Conservation (phyloP, 2,329 filamentous ascomycete species). For the Pezicula radicicola region DNA sequence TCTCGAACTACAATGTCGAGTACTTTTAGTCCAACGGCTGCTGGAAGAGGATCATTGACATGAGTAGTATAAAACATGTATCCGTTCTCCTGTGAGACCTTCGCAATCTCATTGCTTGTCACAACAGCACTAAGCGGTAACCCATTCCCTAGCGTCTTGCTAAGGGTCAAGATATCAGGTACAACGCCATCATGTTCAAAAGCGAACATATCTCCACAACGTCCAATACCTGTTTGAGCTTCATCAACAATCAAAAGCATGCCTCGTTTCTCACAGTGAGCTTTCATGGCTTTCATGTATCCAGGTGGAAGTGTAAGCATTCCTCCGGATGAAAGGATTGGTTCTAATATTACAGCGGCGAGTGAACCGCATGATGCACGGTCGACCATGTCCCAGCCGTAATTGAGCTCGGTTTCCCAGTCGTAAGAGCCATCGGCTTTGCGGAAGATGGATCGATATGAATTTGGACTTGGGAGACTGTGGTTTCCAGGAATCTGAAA, state of each 20-base stretch:
- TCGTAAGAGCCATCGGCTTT: conserved; percentile 58
- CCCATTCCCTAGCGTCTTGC: conserved; percentile 60
- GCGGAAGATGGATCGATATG: conserved; percentile 60
- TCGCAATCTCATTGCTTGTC: conserved; percentile 51
- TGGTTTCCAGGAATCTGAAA: conserved; percentile 51
- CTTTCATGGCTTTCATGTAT: conserved; percentile 54
- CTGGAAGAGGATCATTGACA: conserved; percentile 58
- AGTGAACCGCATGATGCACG: conserved; percentile 56
- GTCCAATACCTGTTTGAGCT: conserved; percentile 55
- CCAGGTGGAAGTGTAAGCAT: conserved; percentile 57
- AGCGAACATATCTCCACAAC: conserved; percentile 56
- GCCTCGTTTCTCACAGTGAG: conserved; percentile 48
- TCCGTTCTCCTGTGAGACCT: conserved; percentile 41
- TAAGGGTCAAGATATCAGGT: conserved; percentile 58
- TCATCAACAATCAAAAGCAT: conserved; percentile 60
- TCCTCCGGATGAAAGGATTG: conserved; percentile 50
- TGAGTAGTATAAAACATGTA: conserved; percentile 61
- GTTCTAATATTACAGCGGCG: conserved; percentile 61
- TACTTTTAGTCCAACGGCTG: conserved; percentile 58
- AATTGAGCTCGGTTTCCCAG: conserved; percentile 63
- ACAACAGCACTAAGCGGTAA: conserved; percentile 56
- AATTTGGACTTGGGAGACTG: conserved; percentile 55
- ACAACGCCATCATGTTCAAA: conserved; percentile 51
- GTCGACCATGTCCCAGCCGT: conserved; percentile 59
- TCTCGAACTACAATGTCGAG: conserved; percentile 59